Base-by-base conservation (phyloP, 23 red algal genomes). In the Gracilaria gracilis region DNA sequence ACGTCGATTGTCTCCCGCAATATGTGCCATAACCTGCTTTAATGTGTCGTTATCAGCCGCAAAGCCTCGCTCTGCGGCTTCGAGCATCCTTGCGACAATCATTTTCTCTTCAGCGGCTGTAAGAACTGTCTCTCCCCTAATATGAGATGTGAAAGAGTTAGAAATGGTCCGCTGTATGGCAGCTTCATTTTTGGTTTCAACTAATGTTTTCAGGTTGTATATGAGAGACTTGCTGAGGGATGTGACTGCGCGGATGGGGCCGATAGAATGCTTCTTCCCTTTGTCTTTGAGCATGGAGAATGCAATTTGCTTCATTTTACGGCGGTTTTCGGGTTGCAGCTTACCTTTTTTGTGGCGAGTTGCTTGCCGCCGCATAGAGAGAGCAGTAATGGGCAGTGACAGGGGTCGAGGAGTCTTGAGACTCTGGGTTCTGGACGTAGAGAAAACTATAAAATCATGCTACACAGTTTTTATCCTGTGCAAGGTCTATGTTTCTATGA, bases 21-120 rank as follows among this genome's bases (percentile, higher is more conserved):
- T n/a, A 38, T 9, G 71, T 15, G 16, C 71, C 36, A 48, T 44
- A 8, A 76, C 71, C 16, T 44, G 9, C 38, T 44, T 39, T 44
- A 76, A 14, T 12, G 71, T 39, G 11, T 76, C 71, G 40, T 76
- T 76, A 8, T 76, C 71, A 9, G 40, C 71, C n/a, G 36, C 28
- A 51, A 76, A 76, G 8, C 71, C 71, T 15, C 9, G 5, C 19
- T 76, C 36, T n/a, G 71, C 32, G 9, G 71, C 71, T 51, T 76
- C 16, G 35, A 76, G 6, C 36, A 51, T 76, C 19, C 71, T 44
- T 23, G 8, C 34, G 8, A 76, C 32, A 24, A 76, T 39, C 64
- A 69, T 69, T 9, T 69, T 21, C 21, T 69, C 64, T 69, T 69
- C 64, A 69, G 34, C 27, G 8, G 64, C 9, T 8, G 64, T 34